phyloP scores from a whole-genome alignment of 306 rosid species.

The Prunus campanulata region DNA sequence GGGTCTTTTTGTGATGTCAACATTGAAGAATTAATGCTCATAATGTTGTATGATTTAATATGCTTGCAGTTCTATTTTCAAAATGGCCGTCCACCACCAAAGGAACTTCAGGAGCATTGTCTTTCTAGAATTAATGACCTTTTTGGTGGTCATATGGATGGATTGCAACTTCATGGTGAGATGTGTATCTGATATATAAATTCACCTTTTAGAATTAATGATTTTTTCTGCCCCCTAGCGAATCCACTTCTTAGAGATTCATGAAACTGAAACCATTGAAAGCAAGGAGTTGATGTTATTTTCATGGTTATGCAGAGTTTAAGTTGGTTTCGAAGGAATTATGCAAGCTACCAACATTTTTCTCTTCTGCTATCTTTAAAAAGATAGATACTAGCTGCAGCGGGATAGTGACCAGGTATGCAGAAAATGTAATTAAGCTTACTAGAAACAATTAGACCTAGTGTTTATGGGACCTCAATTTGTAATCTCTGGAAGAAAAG shows the following conservation, averaged over 20 bases:
- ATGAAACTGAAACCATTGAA: background rate
- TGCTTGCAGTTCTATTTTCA: constrained; percentile 70
- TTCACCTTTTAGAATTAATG: background rate
- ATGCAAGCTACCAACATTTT: constrained; percentile 87
- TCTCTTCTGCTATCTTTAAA: constrained; percentile 62
- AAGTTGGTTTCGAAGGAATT: constrained; percentile 80
- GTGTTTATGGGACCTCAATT: background rate
- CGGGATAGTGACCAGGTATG: constrained; percentile 75
- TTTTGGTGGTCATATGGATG: constrained; percentile 54
- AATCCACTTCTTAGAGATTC: background rate
- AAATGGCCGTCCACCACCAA: constrained; percentile 72
- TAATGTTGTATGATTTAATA: background rate
- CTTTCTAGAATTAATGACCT: constrained; percentile 43
- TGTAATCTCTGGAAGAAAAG: background rate
- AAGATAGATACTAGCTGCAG: constrained; percentile 73
- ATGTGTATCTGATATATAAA: constrained; percentile 1
- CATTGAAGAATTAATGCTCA: background rate
- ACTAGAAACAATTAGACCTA: background rate
- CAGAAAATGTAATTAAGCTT: background rate
- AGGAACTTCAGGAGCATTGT: constrained; percentile 55
- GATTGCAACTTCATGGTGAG: constrained; percentile 70
- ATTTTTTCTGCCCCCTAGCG: background rate
- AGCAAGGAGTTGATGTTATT: constrained; percentile 7
- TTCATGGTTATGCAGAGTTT: constrained; percentile 40
- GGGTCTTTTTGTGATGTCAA: background rate